Percentiles rank a stretch among this genome's conserved stretches.
Evolutionary conservation across 331 rosid species (phyloP).

Genomic region (Quercus tomentella): DNA sequence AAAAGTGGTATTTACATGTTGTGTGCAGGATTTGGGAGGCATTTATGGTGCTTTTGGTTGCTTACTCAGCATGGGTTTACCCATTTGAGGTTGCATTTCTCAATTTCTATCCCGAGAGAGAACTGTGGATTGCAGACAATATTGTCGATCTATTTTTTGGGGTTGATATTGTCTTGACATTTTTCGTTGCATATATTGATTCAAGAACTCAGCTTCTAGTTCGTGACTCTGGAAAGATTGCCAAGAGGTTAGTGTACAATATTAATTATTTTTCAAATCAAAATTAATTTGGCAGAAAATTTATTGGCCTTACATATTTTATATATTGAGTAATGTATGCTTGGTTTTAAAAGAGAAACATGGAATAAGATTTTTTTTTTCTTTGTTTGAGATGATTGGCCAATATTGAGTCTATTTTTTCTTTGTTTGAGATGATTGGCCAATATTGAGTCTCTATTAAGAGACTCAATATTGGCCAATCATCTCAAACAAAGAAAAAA

Average conservation of each 20-base stretch:
- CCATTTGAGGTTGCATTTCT: slow-evolving; percentile 90
- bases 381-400: no score
- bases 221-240: slow-evolving; percentile 58
- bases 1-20: not conserved
- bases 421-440: no score
- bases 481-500: no score
- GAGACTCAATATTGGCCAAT: no score
- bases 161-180: slow-evolving; percentile 68
- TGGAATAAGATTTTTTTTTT: no score
- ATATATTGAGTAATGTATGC: no score
- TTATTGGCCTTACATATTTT: not conserved
- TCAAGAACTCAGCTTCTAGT: slow-evolving; percentile 63
- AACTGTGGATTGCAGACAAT: slow-evolving; percentile 48
- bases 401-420: no score
- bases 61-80: slow-evolving; percentile 79
- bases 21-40: slow-evolving; percentile 75
- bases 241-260: slow-evolving; percentile 45
- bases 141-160: slow-evolving; percentile 70
- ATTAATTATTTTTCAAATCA: not conserved
- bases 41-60: slow-evolving; percentile 78
- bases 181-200: slow-evolving; percentile 74
- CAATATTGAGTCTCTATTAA: no score
- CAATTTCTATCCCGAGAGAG: slow-evolving; percentile 16
- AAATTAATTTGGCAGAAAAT: not conserved
- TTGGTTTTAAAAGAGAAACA: no score